Conservation (phyloP, 2,329 filamentous ascomycete genomes). For the Trichoderma koningii region DNA sequence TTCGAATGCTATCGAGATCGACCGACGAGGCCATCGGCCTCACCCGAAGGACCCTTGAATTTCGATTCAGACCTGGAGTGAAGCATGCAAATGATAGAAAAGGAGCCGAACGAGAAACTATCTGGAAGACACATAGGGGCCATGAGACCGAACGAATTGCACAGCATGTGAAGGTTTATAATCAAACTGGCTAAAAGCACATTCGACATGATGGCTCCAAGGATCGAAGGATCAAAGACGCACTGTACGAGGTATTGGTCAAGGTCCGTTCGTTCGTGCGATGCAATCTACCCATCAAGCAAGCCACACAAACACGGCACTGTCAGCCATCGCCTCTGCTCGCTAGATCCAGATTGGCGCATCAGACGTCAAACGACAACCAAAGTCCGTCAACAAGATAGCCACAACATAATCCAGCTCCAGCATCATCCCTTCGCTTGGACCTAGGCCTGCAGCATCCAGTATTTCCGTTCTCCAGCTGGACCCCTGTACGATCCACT, state of each 20-base stretch:
- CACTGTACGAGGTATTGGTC: neutral
- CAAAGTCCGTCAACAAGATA: neutral
- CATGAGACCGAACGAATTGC: conserved; percentile 3
- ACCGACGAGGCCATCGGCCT: too few relatives aligned
- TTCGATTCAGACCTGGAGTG: too few relatives aligned
- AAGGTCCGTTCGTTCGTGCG: too few relatives aligned
- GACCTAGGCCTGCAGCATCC: neutral
- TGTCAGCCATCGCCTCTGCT: neutral
- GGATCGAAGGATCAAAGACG: neutral
- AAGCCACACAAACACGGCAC: neutral
- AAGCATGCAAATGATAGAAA: neutral
- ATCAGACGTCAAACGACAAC: neutral
- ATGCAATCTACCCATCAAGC: neutral
- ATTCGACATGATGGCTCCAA: neutral
- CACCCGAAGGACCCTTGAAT: too few relatives aligned
- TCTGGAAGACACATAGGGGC: neutral
- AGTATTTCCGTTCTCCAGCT: neutral
- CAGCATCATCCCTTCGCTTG: neutral
- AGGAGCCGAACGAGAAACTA: neutral
- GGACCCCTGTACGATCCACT: conserved; percentile 14
- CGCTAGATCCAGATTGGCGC: conserved; percentile 8
- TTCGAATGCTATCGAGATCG: neutral
- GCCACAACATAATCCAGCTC: neutral
- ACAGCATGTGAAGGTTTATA: conserved; percentile 6
- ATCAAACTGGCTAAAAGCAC: neutral